Evolutionary conservation across 768 basidiomycete species (phyloP).

Genomic region (Mycena leptocephala): DNA sequence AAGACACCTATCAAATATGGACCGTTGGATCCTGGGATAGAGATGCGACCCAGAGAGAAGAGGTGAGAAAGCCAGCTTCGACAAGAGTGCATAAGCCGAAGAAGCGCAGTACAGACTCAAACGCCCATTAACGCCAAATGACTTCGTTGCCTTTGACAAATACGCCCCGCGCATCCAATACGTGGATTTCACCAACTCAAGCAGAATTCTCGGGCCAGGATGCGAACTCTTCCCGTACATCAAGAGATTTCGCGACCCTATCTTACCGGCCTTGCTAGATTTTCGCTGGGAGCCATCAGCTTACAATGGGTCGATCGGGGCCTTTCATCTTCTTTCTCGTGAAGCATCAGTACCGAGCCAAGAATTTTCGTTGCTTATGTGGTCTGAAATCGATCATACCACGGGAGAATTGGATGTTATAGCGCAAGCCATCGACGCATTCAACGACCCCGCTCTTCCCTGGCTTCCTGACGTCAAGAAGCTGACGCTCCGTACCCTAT

Average conservation of each 20-base stretch:
- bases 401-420: constrained; percentile 17
- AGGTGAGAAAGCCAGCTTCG: neutral
- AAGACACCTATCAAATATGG: constrained; percentile 13
- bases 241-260: constrained; percentile 32
- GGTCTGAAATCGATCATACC: constrained; percentile 28
- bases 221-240: constrained; percentile 34
- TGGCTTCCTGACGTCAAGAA: constrained; percentile 37
- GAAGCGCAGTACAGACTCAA: constrained; percentile 18
- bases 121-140: constrained; percentile 12
- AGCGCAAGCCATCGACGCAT: constrained; percentile 22
- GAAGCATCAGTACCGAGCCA: constrained; percentile 24
- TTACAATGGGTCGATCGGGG: constrained; percentile 31
- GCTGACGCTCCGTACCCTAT: constrained; percentile 30
- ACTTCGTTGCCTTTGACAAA: constrained; percentile 35
- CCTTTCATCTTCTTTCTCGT: constrained; percentile 31
- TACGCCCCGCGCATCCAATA: constrained; percentile 31
- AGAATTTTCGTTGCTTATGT: constrained; percentile 29
- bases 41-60: too few relatives aligned
- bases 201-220: constrained; percentile 24
- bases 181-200: constrained; percentile 34
- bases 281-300: constrained; percentile 35
- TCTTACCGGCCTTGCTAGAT: constrained; percentile 22
- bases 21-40: too few relatives aligned
- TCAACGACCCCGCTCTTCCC: constrained; percentile 34
- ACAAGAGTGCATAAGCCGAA: neutral